These are phyloP conservation scores for Triticum timopheevii DNA, from an alignment of 176 grass and related monocot species.

Conservation along the genomic window DNA sequence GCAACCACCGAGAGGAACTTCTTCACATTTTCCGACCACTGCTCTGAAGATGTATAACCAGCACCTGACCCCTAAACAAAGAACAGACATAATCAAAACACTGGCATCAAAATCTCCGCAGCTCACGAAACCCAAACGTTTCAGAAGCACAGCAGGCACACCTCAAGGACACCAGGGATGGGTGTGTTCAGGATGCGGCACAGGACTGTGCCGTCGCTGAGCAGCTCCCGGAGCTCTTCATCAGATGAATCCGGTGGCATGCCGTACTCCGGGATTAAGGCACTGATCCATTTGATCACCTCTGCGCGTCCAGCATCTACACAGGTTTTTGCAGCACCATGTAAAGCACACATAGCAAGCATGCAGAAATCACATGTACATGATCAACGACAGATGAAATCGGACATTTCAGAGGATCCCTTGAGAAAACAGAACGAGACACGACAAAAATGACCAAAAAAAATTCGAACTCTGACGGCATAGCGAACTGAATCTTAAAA, in stretches of 20 bases:
- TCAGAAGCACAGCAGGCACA: not conserved
- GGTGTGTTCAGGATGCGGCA: slow-evolving; percentile 51
- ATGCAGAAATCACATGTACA: not conserved
- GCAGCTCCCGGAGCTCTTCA: slow-evolving; percentile 64
- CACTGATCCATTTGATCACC: slow-evolving; percentile 64
- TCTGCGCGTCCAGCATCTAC: slow-evolving; percentile 54
- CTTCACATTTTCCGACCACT: slow-evolving; percentile 52
- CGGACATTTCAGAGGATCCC: not conserved
- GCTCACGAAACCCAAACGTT: not conserved
- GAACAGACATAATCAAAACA: not conserved
- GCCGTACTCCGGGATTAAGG: slow-evolving; percentile 56
- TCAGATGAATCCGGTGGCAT: slow-evolving; percentile 53
- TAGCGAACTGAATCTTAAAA: not conserved
- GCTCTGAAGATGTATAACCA: slow-evolving; percentile 39
- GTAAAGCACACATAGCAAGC: not conserved
- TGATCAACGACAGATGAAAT: slow-evolving; percentile 3
- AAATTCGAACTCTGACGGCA: not conserved
- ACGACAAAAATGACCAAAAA: not conserved
- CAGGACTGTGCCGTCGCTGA: slow-evolving; percentile 61
- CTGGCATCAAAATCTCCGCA: slow-evolving; percentile 5
- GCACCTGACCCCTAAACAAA: slow-evolving; percentile 46
- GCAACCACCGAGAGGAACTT: slow-evolving; percentile 73
- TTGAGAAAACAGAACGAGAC: not conserved
- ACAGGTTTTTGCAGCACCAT: not conserved
- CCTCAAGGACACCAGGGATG: slow-evolving; percentile 54